Percentiles rank a stretch among this genome's conserved stretches.
These are phyloP conservation scores for Amanita thiersii DNA, from an alignment of 768 basidiomycete species.

Conservation along the genomic window DNA sequence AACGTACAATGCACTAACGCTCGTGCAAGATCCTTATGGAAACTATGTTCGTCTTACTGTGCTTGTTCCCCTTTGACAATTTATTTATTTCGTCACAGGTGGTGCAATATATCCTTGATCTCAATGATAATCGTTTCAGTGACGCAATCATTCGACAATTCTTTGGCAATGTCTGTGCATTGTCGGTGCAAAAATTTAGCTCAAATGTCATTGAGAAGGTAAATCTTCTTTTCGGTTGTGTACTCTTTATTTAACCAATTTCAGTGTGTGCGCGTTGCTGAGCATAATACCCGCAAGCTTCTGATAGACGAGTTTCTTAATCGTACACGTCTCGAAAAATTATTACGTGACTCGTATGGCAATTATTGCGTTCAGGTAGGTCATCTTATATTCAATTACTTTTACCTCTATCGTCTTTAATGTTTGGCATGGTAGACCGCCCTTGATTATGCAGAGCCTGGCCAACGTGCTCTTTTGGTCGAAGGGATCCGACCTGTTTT, in stretches of 20 bases:
- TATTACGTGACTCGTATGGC: constrained; percentile 92
- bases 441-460: constrained; percentile 94
- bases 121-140: constrained; percentile 98
- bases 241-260: constrained; percentile 1
- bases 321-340: constrained; percentile 89
- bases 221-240: constrained; percentile 9
- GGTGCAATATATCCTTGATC: constrained; percentile 95
- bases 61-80: constrained; percentile 1
- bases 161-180: constrained; percentile 91
- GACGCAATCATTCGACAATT: constrained; percentile 98
- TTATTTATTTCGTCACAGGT: constrained; percentile 39
- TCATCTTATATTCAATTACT: constrained; percentile 5
- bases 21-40: constrained; percentile 96
- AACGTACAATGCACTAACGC: constrained; percentile 93
- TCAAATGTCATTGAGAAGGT: constrained; percentile 99
- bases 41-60: constrained; percentile 73
- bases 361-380: constrained; percentile 90
- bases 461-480: constrained; percentile 84
- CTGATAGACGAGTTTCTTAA: constrained; percentile 94
- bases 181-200: constrained; percentile 98
- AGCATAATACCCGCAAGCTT: constrained; percentile 88
- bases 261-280: constrained; percentile 86
- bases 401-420: constrained; percentile 1
- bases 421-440: constrained; percentile 61
- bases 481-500: constrained; percentile 98